Conservation (phyloP, 257 asterid species). For the Nicotiana noctiflora region DNA sequence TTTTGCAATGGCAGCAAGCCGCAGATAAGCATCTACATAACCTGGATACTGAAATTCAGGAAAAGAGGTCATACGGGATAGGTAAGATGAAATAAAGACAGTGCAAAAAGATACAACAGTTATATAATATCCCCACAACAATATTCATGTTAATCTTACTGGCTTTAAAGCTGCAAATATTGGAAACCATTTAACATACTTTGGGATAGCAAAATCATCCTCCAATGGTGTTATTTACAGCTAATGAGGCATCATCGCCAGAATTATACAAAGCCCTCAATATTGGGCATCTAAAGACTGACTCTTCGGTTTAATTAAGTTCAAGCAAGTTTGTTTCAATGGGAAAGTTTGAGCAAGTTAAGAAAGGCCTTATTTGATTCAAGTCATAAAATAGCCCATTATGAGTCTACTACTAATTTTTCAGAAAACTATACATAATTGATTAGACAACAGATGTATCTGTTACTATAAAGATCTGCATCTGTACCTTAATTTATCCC, state of each 20-base stretch:
- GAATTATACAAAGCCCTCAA: not conserved
- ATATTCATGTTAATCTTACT: not conserved
- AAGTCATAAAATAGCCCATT: not conserved
- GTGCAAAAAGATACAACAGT: not conserved
- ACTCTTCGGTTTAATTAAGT: not conserved
- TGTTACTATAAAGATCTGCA: not conserved
- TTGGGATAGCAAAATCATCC: not conserved
- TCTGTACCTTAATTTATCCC: not conserved
- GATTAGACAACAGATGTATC: not conserved
- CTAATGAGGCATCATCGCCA: constrained; percentile 4
- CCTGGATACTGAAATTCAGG: constrained; percentile 67
- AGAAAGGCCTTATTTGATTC: not conserved
- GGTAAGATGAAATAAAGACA: not conserved
- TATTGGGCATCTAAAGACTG: not conserved
- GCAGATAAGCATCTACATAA: constrained; percentile 83
- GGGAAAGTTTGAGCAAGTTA: not conserved
- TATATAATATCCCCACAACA: not conserved
- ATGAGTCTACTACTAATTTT: not conserved
- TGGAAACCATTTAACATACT: not conserved
- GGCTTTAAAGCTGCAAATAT: not conserved
- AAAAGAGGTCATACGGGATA: constrained; percentile 1
- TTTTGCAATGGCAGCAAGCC: constrained; percentile 94
- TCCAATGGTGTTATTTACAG: constrained; percentile 4
- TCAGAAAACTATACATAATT: not conserved
- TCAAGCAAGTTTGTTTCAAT: not conserved